A percentile compares a stretch with the other conserved stretches of the same genome.
Evolutionary conservation across 176 grass and related monocot species (phyloP).

Genomic region (Luzula sylvatica): DNA sequence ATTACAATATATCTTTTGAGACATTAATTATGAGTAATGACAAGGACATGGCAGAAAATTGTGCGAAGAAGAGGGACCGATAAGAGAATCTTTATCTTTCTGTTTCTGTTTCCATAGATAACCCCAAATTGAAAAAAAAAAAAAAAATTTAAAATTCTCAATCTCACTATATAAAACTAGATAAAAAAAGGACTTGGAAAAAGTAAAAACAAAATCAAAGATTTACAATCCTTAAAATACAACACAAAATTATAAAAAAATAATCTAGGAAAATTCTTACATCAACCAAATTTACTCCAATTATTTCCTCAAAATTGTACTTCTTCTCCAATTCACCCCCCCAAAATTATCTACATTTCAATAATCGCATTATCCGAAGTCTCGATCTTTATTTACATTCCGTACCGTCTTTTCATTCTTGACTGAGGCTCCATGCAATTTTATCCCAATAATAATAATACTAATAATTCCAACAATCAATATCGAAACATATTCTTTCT

Average conservation of each 20-base stretch:
- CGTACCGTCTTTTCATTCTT: not conserved
- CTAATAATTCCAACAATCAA: not conserved
- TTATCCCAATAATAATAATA: not conserved
- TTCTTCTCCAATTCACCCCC: not conserved
- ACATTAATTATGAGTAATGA: too few species aligned
- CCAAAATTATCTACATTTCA: not conserved
- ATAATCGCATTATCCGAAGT: not conserved
- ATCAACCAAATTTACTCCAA: not conserved
- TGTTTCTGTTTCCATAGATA: too few species aligned
- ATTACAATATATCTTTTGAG: constrained; percentile 9
- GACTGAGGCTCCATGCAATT: not conserved
- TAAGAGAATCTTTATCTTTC: too few species aligned
- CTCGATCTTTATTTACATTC: not conserved
- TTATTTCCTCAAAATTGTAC: not conserved
- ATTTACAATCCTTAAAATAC: constrained; percentile 6
- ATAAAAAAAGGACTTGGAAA: constrained; percentile 12
- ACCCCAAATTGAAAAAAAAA: not conserved
- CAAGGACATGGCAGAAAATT: too few species aligned
- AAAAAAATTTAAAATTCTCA: not conserved
- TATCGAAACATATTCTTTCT: not conserved
- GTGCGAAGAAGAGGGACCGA: too few species aligned
- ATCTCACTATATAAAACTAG: constrained; percentile 18
- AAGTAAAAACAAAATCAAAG: not conserved
- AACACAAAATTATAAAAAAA: not conserved
- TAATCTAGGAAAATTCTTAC: constrained; percentile 4